These are phyloP conservation scores for Cercospora citrullina DNA, from an alignment of 2,329 filamentous ascomycete genomes.

Conservation along the genomic window DNA sequence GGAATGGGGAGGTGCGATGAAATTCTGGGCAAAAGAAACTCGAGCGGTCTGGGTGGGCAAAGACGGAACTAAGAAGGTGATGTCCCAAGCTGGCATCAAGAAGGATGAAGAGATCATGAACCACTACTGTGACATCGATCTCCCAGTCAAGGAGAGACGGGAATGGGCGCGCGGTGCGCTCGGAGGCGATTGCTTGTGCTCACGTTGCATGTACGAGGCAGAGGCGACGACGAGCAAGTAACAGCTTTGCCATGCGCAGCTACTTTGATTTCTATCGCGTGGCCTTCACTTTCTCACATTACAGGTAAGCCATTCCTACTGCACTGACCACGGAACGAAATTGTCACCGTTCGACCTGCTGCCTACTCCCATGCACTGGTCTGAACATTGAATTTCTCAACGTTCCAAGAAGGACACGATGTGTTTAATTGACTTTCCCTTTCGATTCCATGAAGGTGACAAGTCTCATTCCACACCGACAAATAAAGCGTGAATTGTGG, in stretches of 20 bases:
- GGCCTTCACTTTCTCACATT: no score
- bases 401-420: constrained; percentile 23
- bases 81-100: constrained; percentile 58
- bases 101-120: constrained; percentile 84
- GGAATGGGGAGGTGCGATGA: constrained; percentile 85
- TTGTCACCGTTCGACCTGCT: constrained; percentile 23
- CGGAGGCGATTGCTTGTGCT: constrained; percentile 85
- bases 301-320: not conserved
- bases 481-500: not conserved
- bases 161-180: constrained; percentile 88
- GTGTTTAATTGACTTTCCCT: constrained; percentile 28
- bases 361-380: constrained; percentile 16
- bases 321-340: constrained; percentile 17
- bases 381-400: constrained; percentile 19
- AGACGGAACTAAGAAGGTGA: constrained; percentile 31
- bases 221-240: constrained; percentile 5
- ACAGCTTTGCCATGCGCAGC: not conserved
- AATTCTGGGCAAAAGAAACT: constrained; percentile 63
- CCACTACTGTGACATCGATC: constrained; percentile 86
- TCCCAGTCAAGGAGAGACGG: constrained; percentile 75
- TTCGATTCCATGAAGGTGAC: constrained; percentile 11
- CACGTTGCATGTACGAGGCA: constrained; percentile 64
- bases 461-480: constrained; percentile 27
- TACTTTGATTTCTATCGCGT: no score
- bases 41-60: constrained; percentile 54